Percentiles rank a stretch among this genome's conserved stretches.
Conservation (phyloP, 768 basidiomycete genomes). For the Mycena albidolilacea region DNA sequence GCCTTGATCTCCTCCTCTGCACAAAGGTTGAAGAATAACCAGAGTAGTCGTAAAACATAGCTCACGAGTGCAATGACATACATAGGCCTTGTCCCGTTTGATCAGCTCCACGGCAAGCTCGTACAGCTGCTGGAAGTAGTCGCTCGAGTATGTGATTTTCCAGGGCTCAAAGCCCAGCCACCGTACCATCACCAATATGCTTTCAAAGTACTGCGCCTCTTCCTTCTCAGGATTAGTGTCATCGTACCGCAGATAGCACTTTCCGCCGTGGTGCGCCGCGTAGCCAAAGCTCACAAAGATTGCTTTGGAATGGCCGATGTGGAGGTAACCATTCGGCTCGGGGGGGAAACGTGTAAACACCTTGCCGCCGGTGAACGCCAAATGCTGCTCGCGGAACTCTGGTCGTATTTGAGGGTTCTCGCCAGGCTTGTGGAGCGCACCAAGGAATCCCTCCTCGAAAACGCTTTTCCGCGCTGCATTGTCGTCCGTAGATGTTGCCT, state of each 20-base stretch:
- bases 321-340: conserved; percentile 97
- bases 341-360: conserved; percentile 99
- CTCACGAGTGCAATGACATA: conserved; percentile 96
- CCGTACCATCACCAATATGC: conserved; percentile 93
- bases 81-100: conserved; percentile 92
- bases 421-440: conserved; percentile 92
- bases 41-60: conserved; percentile 32
- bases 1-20: conserved; percentile 93
- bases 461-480: conserved; percentile 70
- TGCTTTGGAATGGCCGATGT: conserved; percentile 97
- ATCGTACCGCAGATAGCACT: conserved; percentile 95
- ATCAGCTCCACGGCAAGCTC: conserved; percentile 91
- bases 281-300: conserved; percentile 99
- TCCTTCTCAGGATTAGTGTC: conserved; percentile 99
- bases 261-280: conserved; percentile 93
- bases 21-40: conserved; percentile 23
- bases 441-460: conserved; percentile 96
- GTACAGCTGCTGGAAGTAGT: conserved; percentile 92
- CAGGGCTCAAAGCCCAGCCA: conserved; percentile 99
- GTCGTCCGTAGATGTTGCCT: conserved; percentile 52
- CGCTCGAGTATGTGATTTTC: conserved; percentile 99
- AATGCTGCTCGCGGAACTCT: conserved; percentile 84
- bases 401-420: conserved; percentile 91
- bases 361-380: conserved; percentile 82
- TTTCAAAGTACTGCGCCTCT: conserved; percentile 96